Percentiles rank a stretch among this genome's conserved stretches.
phyloP scores from a whole-genome alignment of 257 asterid species.

The Verbascum thapsus region DNA sequence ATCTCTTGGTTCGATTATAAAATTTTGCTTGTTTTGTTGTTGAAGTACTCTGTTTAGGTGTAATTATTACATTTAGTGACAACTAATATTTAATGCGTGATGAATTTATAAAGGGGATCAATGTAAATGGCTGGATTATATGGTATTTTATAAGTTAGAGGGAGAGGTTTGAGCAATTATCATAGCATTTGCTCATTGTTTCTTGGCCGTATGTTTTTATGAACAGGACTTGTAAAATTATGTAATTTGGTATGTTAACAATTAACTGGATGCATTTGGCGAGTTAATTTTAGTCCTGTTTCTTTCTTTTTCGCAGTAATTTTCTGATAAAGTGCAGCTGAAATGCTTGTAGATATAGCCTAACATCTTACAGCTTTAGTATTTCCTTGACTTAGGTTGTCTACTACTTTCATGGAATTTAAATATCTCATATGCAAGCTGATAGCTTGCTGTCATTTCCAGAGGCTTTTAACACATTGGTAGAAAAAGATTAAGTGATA shows the following conservation, averaged over 20 bases:
- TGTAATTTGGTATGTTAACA: neutral
- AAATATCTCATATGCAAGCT: too few species aligned
- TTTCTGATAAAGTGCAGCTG: too few species aligned
- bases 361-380: too few species aligned
- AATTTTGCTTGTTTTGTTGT: conserved; percentile 21
- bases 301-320: too few species aligned
- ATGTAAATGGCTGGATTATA: neutral
- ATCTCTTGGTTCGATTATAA: neutral
- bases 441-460: conserved; percentile 4
- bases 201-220: conserved; percentile 8
- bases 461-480: too few species aligned
- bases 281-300: too few species aligned
- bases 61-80: neutral
- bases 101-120: conserved; percentile 5
- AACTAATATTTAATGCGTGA: neutral
- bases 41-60: conserved; percentile 9
- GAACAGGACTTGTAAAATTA: neutral
- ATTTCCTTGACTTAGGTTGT: too few species aligned
- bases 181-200: conserved; percentile 18
- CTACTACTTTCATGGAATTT: too few species aligned
- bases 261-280: neutral
- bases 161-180: conserved; percentile 3
- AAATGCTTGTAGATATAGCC: too few species aligned
- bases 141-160: conserved; percentile 1
- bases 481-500: too few species aligned